Evolutionary conservation across 768 basidiomycete genomes (phyloP), one percentile per base, ranked within the genome.

Genomic region (Cystofilobasidium ferigula): DNA sequence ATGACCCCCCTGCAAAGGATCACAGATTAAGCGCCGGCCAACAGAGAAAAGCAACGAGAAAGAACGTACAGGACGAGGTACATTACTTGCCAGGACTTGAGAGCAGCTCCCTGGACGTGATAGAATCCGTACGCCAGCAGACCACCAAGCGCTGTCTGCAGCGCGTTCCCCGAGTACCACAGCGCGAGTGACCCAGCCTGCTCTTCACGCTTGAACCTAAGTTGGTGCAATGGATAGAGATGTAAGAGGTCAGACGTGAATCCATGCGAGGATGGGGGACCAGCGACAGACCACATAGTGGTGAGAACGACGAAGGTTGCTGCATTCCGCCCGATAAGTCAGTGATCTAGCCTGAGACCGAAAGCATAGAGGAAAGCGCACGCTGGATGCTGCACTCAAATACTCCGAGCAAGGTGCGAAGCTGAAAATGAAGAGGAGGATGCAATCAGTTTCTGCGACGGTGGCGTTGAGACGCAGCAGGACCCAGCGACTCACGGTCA

Each of bases 61-160:
- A n/a, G 53, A 67, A 69, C 62, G 8, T 71, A 70, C 22, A 72
- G 69, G 28, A 71, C 62, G 32, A 73, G 59, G 68, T 70, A 73
- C 34, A 73, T 61, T 1, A 69, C 66, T 70, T 83, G 81, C 82
- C 82, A 83, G 65, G 80, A 80, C 68, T 80, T 79, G 45, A 82
- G 71, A 2, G 72, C 71, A 1, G 75, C 74, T n/a, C 74, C 69
- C 6, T 79, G 68, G 54, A 81, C 75, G 54, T 80, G 80, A 45
- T 28, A 51, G 28, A 65, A 65, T 0, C 45, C 64, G 22, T 34
- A 45, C 10, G 59, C 57, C n/a, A 65, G 47, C 10, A 65, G 34
- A 3, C 62, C 64, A 13, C 64, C 64, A 13, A 65, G 30, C 14
- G 64, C 64, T 1, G 57, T 58, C 24, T 65, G 64, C 3, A 65